A percentile compares a stretch with the other conserved stretches of the same genome.
Conservation (phyloP, 768 basidiomycete species). For the Macrolepiota dolichaula region DNA sequence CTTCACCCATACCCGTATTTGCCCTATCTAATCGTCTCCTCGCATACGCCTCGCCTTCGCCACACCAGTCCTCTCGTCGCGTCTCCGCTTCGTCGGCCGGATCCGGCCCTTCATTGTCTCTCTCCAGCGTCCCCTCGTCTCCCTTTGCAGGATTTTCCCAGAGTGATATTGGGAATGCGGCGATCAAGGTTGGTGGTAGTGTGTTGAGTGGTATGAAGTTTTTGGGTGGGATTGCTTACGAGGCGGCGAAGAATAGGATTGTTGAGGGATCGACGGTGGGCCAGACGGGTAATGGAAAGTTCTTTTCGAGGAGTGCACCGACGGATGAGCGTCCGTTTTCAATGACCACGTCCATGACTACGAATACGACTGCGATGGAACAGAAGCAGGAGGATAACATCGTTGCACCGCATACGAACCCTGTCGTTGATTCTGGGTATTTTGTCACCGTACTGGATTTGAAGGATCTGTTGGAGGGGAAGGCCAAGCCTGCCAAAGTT, state of each 20-base stretch:
- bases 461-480: background rate
- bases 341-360: background rate
- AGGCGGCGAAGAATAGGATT: slow-evolving; percentile 40
- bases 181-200: slow-evolving; percentile 56
- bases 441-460: slow-evolving; percentile 61
- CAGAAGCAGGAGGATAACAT: slow-evolving; percentile 18
- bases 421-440: slow-evolving; percentile 28
- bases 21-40: slow-evolving; percentile 61
- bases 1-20: slow-evolving; percentile 45
- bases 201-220: slow-evolving; percentile 64
- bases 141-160: slow-evolving; percentile 26
- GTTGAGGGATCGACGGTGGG: slow-evolving; percentile 14
- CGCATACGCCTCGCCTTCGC: slow-evolving; percentile 41
- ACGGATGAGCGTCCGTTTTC: slow-evolving; percentile 23
- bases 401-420: slow-evolving; percentile 20
- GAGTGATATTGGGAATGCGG: slow-evolving; percentile 50
- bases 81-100: slow-evolving; percentile 8
- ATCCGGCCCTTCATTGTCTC: slow-evolving; percentile 17
- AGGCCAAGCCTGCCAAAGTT: slow-evolving; percentile 24
- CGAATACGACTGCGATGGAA: background rate
- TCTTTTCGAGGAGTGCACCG: slow-evolving; percentile 66
- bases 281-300: slow-evolving; percentile 18
- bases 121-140: slow-evolving; percentile 16
- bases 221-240: slow-evolving; percentile 57
- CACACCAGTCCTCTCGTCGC: slow-evolving; percentile 8